Conservation (phyloP, 192 early-diverging fungal species). For the Backusella liffmaniae region DNA sequence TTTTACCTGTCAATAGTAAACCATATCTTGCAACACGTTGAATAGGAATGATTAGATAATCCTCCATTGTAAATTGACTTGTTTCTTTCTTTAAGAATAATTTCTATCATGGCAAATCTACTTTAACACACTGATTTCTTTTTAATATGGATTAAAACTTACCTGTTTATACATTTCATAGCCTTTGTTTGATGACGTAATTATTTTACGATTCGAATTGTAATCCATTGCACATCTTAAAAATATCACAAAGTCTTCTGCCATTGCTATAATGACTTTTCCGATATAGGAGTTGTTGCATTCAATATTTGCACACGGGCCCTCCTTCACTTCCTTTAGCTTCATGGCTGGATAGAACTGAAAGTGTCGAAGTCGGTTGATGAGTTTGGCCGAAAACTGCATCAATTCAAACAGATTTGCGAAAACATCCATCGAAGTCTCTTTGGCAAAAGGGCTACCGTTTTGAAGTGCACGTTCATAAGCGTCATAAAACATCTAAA, state of each 20-base stretch:
- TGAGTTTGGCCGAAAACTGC: slow-evolving; percentile 11
- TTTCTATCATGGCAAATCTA: slow-evolving; percentile 7
- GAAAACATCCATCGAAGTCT: neutral
- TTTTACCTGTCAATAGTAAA: slow-evolving; percentile 54
- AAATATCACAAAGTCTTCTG: slow-evolving; percentile 11
- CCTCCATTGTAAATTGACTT: slow-evolving; percentile 58
- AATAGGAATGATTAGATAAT: slow-evolving; percentile 75
- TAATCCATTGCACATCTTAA: slow-evolving; percentile 25
- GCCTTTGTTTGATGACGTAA: slow-evolving; percentile 23
- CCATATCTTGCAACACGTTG: slow-evolving; percentile 76
- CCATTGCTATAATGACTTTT: neutral
- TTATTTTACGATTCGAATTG: slow-evolving; percentile 16
- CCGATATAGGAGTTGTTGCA: neutral
- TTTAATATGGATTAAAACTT: neutral
- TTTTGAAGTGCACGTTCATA: slow-evolving; percentile 14
- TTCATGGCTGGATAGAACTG: neutral
- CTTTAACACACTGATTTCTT: neutral
- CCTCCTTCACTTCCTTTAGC: neutral
- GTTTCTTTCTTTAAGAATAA: slow-evolving; percentile 42
- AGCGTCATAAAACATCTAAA: slow-evolving; percentile 41
- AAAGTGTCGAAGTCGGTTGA: neutral
- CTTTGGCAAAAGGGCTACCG: slow-evolving; percentile 12
- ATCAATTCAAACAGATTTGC: slow-evolving; percentile 19
- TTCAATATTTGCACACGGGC: neutral
- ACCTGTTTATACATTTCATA: slow-evolving; percentile 22